phyloP scores from a whole-genome alignment of 306 rosid species.

The Trifolium pratense region DNA sequence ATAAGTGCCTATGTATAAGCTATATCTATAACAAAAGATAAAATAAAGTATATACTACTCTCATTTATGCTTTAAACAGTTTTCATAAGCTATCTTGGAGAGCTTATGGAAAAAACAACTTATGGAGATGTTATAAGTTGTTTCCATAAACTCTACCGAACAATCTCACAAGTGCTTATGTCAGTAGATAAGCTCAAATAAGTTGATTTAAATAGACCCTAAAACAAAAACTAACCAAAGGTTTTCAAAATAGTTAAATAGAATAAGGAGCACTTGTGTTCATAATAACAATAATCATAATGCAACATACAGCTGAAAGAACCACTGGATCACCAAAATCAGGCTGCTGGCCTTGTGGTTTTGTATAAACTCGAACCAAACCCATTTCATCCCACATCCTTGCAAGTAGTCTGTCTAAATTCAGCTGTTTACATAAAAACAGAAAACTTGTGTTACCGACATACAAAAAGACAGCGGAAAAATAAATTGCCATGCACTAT shows the following conservation, averaged over 20 bases:
- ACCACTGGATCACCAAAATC: conserved; percentile 93
- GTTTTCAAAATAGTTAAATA: conserved; percentile 21
- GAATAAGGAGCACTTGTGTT: conserved; percentile 13
- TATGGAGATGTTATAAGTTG: not conserved
- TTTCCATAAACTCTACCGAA: not conserved
- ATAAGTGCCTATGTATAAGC: not conserved
- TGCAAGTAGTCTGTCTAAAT: conserved; percentile 89
- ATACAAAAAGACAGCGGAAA: not conserved
- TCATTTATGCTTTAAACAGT: not conserved
- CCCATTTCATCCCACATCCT: conserved; percentile 99
- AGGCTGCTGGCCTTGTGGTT: conserved; percentile 99
- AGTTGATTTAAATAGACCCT: not conserved
- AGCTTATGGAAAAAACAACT: not conserved
- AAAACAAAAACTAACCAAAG: conserved; percentile 4
- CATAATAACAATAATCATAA: conserved; percentile 29
- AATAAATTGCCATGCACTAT: not conserved
- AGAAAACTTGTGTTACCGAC: not conserved
- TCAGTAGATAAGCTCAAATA: not conserved
- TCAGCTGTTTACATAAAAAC: conserved; percentile 68
- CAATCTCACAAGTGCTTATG: not conserved
- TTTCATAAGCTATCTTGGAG: not conserved
- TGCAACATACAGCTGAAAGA: conserved; percentile 82
- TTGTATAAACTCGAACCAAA: conserved; percentile 93
- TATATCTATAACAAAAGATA: not conserved
- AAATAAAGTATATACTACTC: not conserved